phyloP scores from a whole-genome alignment of 2,329 filamentous ascomycete species.

The Setomelanomma holmii region DNA sequence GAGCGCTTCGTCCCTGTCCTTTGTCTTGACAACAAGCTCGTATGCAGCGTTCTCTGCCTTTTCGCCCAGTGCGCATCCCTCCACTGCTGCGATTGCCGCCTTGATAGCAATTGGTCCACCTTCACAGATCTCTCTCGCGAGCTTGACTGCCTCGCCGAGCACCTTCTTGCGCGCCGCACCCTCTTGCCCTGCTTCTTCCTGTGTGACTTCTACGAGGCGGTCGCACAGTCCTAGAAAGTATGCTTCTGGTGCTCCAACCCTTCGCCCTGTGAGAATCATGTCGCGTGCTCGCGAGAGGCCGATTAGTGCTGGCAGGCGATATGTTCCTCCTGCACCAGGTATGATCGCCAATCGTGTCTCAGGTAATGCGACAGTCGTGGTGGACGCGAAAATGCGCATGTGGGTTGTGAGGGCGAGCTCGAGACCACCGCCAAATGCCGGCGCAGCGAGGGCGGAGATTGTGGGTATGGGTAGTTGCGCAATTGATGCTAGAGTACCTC shows the following conservation, averaged over 20 bases:
- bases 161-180: constrained; percentile 70
- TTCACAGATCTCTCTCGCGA: constrained; percentile 87
- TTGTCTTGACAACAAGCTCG: constrained; percentile 78
- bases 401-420: constrained; percentile 90
- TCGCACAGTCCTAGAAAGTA: constrained; percentile 92
- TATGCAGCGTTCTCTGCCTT: constrained; percentile 88
- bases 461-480: constrained; percentile 83
- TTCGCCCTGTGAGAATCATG: constrained; percentile 86
- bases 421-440: constrained; percentile 90
- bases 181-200: constrained; percentile 59
- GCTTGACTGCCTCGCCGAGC: constrained; percentile 75
- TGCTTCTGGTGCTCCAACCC: constrained; percentile 81
- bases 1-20: constrained; percentile 88
- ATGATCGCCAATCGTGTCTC: constrained; percentile 95
- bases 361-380: constrained; percentile 80
- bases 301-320: constrained; percentile 82
- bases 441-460: constrained; percentile 83
- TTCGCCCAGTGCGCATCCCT: constrained; percentile 69
- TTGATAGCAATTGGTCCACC: constrained; percentile 85
- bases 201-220: constrained; percentile 80
- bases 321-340: constrained; percentile 91
- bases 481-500: constrained; percentile 76
- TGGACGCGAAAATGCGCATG: constrained; percentile 84
- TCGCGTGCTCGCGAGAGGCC: constrained; percentile 84
- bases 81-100: constrained; percentile 80